Conservation (phyloP, 352 stramenopile species). For the Phytophthora chlamydospora region DNA sequence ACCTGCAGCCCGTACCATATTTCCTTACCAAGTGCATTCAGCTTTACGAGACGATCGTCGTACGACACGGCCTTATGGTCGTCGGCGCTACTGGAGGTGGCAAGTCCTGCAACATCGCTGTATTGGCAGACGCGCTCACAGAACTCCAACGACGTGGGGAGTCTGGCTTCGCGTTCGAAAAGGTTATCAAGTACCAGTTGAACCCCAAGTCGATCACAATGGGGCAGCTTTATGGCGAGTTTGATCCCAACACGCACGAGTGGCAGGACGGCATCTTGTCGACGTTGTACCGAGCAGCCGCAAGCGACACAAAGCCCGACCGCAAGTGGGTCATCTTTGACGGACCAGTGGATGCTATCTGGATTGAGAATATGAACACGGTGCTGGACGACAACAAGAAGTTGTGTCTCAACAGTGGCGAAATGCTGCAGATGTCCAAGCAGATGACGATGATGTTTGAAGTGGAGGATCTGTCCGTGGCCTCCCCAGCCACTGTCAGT, state of each 20-base stretch:
- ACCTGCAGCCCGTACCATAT: conserved; percentile 89
- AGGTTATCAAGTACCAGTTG: conserved; percentile 90
- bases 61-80: conserved; percentile 96
- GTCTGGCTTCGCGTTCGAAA: conserved; percentile 89
- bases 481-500: conserved; percentile 94
- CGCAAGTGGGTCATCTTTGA: conserved; percentile 97
- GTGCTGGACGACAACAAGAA: conserved; percentile 97
- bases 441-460: conserved; percentile 99
- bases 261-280: conserved; percentile 96
- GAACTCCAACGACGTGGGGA: conserved; percentile 82
- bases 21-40: conserved; percentile 96
- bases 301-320: conserved; percentile 88
- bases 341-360: conserved; percentile 94
- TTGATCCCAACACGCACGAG: conserved; percentile 95
- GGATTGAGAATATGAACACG: conserved; percentile 98
- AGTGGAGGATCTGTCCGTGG: conserved; percentile 94
- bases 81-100: conserved; percentile 91
- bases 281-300: conserved; percentile 91
- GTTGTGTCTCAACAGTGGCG: conserved; percentile 93
- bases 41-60: conserved; percentile 95
- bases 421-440: conserved; percentile 95
- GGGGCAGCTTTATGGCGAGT: conserved; percentile 95
- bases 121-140: conserved; percentile 90
- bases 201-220: conserved; percentile 97
- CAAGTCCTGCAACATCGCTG: conserved; percentile 92